Evolutionary conservation across 2,329 filamentous ascomycete species (phyloP).

Genomic region (Neospermospora avenae): DNA sequence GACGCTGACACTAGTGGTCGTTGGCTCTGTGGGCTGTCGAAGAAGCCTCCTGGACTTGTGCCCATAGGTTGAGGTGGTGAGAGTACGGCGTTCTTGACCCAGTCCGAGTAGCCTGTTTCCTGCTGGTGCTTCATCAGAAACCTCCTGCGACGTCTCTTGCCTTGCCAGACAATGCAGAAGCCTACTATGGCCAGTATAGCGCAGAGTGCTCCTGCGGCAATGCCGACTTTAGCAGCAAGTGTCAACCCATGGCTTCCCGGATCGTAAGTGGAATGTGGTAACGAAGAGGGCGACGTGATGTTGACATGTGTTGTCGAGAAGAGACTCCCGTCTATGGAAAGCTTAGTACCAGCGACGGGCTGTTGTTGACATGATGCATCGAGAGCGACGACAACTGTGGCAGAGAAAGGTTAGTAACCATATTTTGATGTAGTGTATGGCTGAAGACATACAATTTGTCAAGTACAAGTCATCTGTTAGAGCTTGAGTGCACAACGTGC

Average conservation of each 20-base stretch:
- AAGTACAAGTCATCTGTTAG: slow-evolving; percentile 40
- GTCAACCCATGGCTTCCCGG: slow-evolving; percentile 41
- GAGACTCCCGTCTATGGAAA: slow-evolving; percentile 50
- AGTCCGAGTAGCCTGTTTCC: slow-evolving; percentile 26
- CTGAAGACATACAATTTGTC: slow-evolving; percentile 49
- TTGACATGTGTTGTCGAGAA: slow-evolving; percentile 50
- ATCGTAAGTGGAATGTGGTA: slow-evolving; percentile 28
- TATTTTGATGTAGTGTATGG: not conserved
- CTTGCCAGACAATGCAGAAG: slow-evolving; percentile 53
- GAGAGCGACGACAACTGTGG: slow-evolving; percentile 47
- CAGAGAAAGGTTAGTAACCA: slow-evolving; percentile 23
- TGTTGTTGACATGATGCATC: slow-evolving; percentile 54
- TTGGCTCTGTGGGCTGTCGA: slow-evolving; percentile 53
- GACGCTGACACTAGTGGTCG: slow-evolving; percentile 51
- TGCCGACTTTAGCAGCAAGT: slow-evolving; percentile 55
- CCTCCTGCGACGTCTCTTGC: slow-evolving; percentile 51
- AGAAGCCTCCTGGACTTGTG: slow-evolving; percentile 16
- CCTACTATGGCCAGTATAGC: slow-evolving; percentile 48
- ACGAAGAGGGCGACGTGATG: slow-evolving; percentile 47
- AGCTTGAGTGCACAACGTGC: slow-evolving; percentile 45
- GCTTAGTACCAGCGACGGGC: slow-evolving; percentile 43
- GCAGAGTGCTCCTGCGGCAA: slow-evolving; percentile 50
- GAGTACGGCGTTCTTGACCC: slow-evolving; percentile 17
- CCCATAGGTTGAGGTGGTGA: not conserved
- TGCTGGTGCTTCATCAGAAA: slow-evolving; percentile 44